Conservation (phyloP, 1,139 yeast species). For the Protomyces inundatus region DNA sequence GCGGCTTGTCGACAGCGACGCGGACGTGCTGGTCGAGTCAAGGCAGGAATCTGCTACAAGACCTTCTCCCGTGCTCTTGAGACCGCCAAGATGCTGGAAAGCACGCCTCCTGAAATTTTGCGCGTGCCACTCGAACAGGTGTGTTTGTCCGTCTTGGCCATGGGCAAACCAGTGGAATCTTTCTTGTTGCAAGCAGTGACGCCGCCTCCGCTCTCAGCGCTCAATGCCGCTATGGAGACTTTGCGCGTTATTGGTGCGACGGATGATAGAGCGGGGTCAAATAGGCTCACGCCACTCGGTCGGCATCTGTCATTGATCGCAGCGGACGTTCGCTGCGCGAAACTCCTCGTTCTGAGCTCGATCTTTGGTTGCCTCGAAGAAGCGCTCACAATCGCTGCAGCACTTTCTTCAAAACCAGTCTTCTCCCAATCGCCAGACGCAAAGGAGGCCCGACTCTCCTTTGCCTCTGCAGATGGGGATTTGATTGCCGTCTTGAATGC, state of each 20-base stretch:
- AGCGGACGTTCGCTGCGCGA: conserved; percentile 79
- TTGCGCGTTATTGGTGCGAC: conserved; percentile 72
- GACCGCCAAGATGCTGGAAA: conserved; percentile 52
- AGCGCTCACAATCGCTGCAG: conserved; percentile 69
- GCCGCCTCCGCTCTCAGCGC: conserved; percentile 61
- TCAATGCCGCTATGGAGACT: conserved; percentile 57
- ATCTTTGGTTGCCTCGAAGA: conserved; percentile 77
- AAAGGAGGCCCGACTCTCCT: conserved; percentile 47
- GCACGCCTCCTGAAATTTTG: conserved; percentile 84
- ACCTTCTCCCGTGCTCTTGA: conserved; percentile 64
- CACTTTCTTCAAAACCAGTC: conserved; percentile 68
- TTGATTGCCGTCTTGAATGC: conserved; percentile 60
- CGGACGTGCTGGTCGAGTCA: conserved; percentile 98
- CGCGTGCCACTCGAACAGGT: conserved; percentile 78
- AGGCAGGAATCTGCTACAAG: conserved; percentile 74
- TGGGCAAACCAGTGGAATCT: conserved; percentile 65
- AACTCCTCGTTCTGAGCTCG: conserved; percentile 69
- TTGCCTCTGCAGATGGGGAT: conserved; percentile 58
- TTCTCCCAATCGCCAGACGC: conserved; percentile 61
- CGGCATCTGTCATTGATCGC: conserved; percentile 68
- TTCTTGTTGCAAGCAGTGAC: conserved; percentile 75
- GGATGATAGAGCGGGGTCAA: conserved; percentile 41
- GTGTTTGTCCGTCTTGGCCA: conserved; percentile 75
- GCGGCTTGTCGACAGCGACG: conserved; percentile 92
- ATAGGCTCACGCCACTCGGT: conserved; percentile 66